Evolutionary conservation across 768 basidiomycete species (phyloP).

Genomic region (Leucosporidium creatinivorum): DNA sequence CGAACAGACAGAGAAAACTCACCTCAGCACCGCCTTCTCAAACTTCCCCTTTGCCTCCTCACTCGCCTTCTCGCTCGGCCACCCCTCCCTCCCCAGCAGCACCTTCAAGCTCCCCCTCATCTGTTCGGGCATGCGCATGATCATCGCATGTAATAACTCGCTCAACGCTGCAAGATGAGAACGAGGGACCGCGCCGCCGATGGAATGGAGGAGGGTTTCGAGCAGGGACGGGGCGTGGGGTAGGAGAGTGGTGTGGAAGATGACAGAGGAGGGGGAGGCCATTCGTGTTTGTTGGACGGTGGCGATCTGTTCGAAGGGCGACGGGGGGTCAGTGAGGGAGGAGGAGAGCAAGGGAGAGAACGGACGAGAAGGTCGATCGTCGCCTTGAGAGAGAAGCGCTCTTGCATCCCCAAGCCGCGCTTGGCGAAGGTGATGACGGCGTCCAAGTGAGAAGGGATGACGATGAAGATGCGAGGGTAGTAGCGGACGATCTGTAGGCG

Average conservation of each 20-base stretch:
- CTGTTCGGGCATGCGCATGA: conserved; percentile 40
- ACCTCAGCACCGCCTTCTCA: conserved; percentile 16
- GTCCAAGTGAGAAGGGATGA: conserved; percentile 37
- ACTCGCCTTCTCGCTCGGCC: conserved; percentile 40
- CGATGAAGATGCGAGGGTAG: conserved; percentile 39
- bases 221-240: conserved; percentile 39
- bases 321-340: not conserved
- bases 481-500: conserved; percentile 14
- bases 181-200: conserved; percentile 42
- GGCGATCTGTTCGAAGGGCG: conserved; percentile 4
- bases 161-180: conserved; percentile 44
- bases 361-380: conserved; percentile 43
- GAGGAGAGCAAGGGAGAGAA: conserved; percentile 1
- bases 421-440: conserved; percentile 41
- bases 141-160: conserved; percentile 43
- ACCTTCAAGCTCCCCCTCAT: conserved; percentile 38
- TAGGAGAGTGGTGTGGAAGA: conserved; percentile 34
- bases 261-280: conserved; percentile 34
- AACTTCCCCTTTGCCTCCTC: conserved; percentile 41
- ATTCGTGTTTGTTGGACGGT: conserved; percentile 33
- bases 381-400: conserved; percentile 43
- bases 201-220: conserved; percentile 39
- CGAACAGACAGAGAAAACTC: not conserved
- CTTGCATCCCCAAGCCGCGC: conserved; percentile 41
- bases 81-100: conserved; percentile 38